Conservation (phyloP, 257 asterid species). For the Solanum commersonii region DNA sequence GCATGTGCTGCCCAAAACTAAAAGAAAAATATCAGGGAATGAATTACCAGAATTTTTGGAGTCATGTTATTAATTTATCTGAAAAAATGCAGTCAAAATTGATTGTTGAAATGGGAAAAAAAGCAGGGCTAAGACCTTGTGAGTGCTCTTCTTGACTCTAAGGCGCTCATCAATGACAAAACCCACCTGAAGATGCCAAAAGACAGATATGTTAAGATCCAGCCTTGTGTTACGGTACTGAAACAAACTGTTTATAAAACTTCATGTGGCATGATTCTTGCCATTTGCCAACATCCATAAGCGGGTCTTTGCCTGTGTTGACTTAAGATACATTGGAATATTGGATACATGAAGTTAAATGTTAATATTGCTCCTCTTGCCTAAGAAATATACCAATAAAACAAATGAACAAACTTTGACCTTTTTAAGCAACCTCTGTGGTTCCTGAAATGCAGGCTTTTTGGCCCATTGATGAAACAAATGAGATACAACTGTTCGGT, state of each 20-base stretch:
- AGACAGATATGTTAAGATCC: conserved; percentile 2
- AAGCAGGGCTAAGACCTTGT: conserved; percentile 49
- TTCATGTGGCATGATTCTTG: neutral
- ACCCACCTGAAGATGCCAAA: conserved; percentile 42
- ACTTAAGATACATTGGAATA: neutral
- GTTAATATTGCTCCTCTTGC: neutral
- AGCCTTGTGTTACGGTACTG: neutral
- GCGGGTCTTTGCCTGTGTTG: neutral
- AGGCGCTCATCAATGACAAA: conserved; percentile 90
- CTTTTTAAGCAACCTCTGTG: conserved; percentile 86
- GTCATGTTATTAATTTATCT: neutral
- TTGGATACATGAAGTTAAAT: neutral
- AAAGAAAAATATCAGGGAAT: neutral
- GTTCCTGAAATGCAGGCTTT: conserved; percentile 89
- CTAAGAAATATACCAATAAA: neutral
- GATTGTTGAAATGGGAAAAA: neutral
- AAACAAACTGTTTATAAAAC: neutral
- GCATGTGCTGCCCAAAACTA: neutral
- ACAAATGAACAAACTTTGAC: conserved; percentile 20
- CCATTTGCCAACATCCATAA: neutral
- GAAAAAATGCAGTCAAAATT: neutral
- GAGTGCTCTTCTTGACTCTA: conserved; percentile 51
- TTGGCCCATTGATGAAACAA: conserved; percentile 94
- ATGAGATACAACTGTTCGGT: conserved; percentile 74
- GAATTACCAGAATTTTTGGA: neutral